These are phyloP conservation scores for Alternaria ethzedia DNA, from an alignment of 2,329 filamentous ascomycete species.

Conservation along the genomic window DNA sequence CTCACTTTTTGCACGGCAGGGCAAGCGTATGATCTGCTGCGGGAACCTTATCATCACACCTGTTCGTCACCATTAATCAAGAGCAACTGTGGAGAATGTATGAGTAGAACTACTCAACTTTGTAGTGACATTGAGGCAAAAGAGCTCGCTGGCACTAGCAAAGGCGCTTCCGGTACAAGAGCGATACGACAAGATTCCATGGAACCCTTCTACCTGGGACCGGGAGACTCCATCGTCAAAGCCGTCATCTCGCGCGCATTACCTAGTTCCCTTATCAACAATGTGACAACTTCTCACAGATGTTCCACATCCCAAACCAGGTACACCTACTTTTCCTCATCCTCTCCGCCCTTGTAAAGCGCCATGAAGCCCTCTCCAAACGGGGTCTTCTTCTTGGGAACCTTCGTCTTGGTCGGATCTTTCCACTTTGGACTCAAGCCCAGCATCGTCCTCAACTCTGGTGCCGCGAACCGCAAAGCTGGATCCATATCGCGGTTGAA, in stretches of 20 bases:
- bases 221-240: neutral
- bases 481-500: neutral
- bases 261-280: neutral
- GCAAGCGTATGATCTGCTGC: neutral
- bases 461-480: neutral
- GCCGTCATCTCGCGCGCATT: neutral
- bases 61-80: neutral
- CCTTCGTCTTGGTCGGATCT: neutral
- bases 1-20: neutral
- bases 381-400: neutral
- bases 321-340: neutral
- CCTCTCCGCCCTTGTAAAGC: neutral
- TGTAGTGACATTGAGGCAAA: neutral
- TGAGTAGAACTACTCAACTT: neutral
- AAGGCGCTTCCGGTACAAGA: neutral
- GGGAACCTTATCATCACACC: neutral
- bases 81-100: neutral
- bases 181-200: neutral
- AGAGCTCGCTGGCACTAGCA: neutral
- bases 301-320: neutral
- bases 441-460: neutral
- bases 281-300: neutral
- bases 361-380: neutral
- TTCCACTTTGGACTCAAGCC: neutral
- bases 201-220: neutral